Evolutionary conservation across 148 eudicot species (phyloP).

Genomic region (Suaeda aralocaspica): DNA sequence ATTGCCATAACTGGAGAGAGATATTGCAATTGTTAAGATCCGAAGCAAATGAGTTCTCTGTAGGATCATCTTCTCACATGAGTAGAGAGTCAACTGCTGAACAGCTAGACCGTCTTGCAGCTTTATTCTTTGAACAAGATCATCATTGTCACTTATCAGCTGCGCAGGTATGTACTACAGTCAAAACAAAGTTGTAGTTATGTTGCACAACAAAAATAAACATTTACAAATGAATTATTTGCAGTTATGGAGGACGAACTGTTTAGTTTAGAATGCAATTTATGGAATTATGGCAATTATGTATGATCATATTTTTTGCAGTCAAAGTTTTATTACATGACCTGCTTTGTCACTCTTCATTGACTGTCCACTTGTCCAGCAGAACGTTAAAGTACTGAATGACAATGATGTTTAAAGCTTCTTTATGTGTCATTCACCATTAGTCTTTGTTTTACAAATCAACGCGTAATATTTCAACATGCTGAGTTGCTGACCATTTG

Average conservation of each 20-base stretch:
- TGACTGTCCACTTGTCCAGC: neutral
- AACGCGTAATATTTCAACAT: neutral
- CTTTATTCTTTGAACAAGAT: slow-evolving; percentile 5
- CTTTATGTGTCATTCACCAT: neutral
- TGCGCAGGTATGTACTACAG: slow-evolving; percentile 27
- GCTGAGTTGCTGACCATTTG: neutral
- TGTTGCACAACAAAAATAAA: no score
- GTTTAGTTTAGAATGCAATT: no score
- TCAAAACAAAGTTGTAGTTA: neutral
- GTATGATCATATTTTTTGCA: no score
- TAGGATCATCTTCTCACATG: slow-evolving; percentile 20
- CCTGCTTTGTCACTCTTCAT: neutral
- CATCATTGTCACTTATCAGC: slow-evolving; percentile 15
- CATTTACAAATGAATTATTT: no score
- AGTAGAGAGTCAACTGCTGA: slow-evolving; percentile 21
- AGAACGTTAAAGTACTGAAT: neutral
- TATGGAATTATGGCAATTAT: no score
- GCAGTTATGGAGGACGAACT: no score
- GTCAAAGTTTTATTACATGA: no score
- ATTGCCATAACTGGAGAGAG: slow-evolving; percentile 15
- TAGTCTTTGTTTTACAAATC: neutral
- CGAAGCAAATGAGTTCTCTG: slow-evolving; percentile 7
- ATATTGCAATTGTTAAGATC: slow-evolving; percentile 6
- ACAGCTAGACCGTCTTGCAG: slow-evolving; percentile 10
- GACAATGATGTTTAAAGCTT: neutral